A percentile compares a stretch with the other conserved stretches of the same genome.
Evolutionary conservation across 1,139 yeast genomes (phyloP).

Genomic region (Debaryomyces subglobosus): DNA sequence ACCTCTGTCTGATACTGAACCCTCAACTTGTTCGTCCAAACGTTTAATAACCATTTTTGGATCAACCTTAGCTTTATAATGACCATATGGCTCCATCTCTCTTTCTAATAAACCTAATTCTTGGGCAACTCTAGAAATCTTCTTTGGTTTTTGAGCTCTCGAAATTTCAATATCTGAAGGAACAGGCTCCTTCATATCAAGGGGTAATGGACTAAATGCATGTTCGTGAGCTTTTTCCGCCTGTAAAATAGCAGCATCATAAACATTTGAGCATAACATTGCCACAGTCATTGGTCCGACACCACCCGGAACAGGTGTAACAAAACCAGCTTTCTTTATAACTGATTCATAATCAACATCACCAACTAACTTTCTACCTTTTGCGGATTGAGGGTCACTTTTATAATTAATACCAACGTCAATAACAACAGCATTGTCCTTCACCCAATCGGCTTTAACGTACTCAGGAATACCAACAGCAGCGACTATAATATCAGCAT

Average conservation of each 20-base stretch:
- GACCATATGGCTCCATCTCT: constrained; percentile 75
- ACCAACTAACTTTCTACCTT: constrained; percentile 72
- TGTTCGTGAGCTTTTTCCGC: constrained; percentile 51
- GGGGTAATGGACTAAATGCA: constrained; percentile 50
- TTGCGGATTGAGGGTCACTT: constrained; percentile 62
- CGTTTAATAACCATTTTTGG: constrained; percentile 57
- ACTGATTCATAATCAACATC: constrained; percentile 72
- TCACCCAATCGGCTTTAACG: constrained; percentile 73
- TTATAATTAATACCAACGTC: constrained; percentile 83
- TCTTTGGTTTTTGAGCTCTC: constrained; percentile 70
- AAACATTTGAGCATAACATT: constrained; percentile 72
- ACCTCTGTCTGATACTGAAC: constrained; percentile 49
- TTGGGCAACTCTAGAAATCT: constrained; percentile 60
- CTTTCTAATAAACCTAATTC: constrained; percentile 64
- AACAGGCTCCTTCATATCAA: constrained; percentile 57
- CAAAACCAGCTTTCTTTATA: constrained; percentile 55
- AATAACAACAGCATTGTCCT: constrained; percentile 67
- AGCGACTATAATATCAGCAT: constrained; percentile 74
- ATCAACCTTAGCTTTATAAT: constrained; percentile 73
- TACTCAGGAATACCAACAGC: constrained; percentile 77
- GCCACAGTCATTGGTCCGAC: constrained; percentile 92
- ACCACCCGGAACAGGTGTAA: constrained; percentile 88
- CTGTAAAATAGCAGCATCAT: constrained; percentile 62
- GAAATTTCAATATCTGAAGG: constrained; percentile 81
- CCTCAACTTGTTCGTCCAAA: constrained; percentile 57